Percentiles rank a stretch among this genome's conserved stretches.
These are phyloP conservation scores for Dissophora ornata DNA, from an alignment of 192 early-diverging fungal genomes.

Conservation along the genomic window DNA sequence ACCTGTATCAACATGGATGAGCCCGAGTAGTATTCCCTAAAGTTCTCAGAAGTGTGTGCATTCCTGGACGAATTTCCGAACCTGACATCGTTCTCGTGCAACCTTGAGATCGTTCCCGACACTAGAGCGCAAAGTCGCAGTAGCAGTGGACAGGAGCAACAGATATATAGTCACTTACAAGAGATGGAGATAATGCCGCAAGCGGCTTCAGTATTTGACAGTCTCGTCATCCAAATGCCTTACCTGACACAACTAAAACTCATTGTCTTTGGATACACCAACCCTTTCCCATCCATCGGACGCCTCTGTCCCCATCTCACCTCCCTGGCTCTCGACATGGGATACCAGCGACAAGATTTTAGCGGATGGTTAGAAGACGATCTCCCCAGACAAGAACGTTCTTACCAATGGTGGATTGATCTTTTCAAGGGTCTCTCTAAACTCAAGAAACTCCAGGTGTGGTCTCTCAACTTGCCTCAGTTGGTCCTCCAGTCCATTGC, in stretches of 20 bases:
- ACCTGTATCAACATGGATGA: background rate
- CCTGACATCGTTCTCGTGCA: conserved; percentile 5
- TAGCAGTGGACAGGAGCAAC: background rate
- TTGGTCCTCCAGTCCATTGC: background rate
- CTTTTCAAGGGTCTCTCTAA: conserved; percentile 3
- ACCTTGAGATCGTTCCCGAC: conserved; percentile 8
- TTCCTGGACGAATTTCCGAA: conserved; percentile 9
- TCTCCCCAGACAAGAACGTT: background rate
- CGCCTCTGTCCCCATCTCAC: conserved; percentile 1
- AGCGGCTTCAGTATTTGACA: background rate
- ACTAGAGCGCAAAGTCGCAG: background rate
- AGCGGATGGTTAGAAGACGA: background rate
- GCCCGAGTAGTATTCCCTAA: background rate
- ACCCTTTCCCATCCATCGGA: background rate
- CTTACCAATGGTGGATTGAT: background rate
- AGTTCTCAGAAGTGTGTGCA: conserved; percentile 2
- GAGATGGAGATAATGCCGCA: background rate
- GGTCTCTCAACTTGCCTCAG: background rate
- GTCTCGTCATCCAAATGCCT: conserved; percentile 1
- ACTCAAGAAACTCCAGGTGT: background rate
- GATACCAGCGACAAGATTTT: background rate
- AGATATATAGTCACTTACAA: background rate
- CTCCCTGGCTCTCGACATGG: conserved; percentile 1
- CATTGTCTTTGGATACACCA: background rate
- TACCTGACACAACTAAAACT: background rate